These are phyloP conservation scores for Gillenia trifoliata DNA, from an alignment of 306 rosid genomes.

Conservation along the genomic window DNA sequence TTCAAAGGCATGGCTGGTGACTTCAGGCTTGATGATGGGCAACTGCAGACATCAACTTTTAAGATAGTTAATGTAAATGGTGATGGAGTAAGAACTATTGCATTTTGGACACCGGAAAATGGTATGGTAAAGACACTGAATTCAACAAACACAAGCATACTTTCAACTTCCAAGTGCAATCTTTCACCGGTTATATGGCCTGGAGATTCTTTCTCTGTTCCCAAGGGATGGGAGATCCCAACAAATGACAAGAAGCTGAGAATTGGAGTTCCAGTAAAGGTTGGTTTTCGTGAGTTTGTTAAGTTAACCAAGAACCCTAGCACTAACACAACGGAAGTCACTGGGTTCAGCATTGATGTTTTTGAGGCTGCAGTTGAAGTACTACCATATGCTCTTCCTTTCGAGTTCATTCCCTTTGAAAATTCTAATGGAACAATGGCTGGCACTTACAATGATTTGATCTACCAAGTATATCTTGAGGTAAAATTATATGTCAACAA, in stretches of 20 bases:
- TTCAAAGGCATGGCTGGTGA: slow-evolving; percentile 46
- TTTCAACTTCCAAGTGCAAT: neutral
- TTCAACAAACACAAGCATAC: neutral
- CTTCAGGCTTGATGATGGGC: slow-evolving; percentile 26
- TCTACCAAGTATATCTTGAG: slow-evolving; percentile 22
- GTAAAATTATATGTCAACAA: slow-evolving; percentile 6
- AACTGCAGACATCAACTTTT: slow-evolving; percentile 23
- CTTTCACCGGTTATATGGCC: slow-evolving; percentile 37
- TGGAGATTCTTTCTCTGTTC: slow-evolving; percentile 18
- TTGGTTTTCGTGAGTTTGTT: slow-evolving; percentile 24
- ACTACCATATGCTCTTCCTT: slow-evolving; percentile 27
- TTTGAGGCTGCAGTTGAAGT: slow-evolving; percentile 21
- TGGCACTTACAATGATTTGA: slow-evolving; percentile 30
- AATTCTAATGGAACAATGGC: neutral
- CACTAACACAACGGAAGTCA: neutral
- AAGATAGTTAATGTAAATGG: slow-evolving; percentile 38
- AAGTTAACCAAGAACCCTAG: neutral
- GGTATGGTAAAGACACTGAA: slow-evolving; percentile 6
- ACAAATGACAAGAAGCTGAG: slow-evolving; percentile 13
- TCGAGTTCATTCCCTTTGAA: slow-evolving; percentile 28
- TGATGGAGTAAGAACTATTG: slow-evolving; percentile 5
- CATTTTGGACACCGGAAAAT: slow-evolving; percentile 18
- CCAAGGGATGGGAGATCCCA: slow-evolving; percentile 40
- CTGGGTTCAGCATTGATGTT: slow-evolving; percentile 33
- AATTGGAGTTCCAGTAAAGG: slow-evolving; percentile 33